Conservation (phyloP, 2,329 filamentous ascomycete species). For the Penicillium palitans region DNA sequence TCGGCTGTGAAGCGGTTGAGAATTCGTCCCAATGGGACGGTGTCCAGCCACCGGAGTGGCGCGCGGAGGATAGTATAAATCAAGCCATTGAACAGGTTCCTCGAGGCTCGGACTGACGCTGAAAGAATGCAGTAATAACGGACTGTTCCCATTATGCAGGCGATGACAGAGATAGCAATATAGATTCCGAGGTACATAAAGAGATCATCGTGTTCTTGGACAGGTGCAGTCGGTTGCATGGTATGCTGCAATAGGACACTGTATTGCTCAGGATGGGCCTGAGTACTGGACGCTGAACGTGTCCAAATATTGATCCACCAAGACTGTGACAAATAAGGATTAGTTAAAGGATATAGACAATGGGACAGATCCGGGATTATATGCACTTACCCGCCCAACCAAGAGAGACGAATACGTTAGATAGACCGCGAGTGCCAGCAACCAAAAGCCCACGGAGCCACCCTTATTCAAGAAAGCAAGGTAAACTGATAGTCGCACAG, state of each 20-base stretch:
- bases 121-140: slow-evolving; percentile 65
- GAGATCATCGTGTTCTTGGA: slow-evolving; percentile 36
- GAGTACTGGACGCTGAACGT: slow-evolving; percentile 29
- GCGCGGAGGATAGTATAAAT: slow-evolving; percentile 68
- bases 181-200: slow-evolving; percentile 69
- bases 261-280: slow-evolving; percentile 18
- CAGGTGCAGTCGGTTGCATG: slow-evolving; percentile 2
- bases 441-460: slow-evolving; percentile 65
- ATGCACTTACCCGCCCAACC: slow-evolving; percentile 49
- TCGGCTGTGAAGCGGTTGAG: slow-evolving; percentile 77
- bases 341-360: neutral
- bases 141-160: slow-evolving; percentile 60
- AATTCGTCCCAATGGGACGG: slow-evolving; percentile 72
- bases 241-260: slow-evolving; percentile 19
- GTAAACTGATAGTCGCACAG: slow-evolving; percentile 69
- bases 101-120: slow-evolving; percentile 68
- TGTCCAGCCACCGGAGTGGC: slow-evolving; percentile 77
- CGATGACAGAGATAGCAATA: slow-evolving; percentile 57
- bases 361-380: too few species aligned
- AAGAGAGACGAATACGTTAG: slow-evolving; percentile 56
- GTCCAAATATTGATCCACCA: slow-evolving; percentile 54
- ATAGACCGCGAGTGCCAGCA: slow-evolving; percentile 55
- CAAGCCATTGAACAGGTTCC: slow-evolving; percentile 66
- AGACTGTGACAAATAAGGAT: slow-evolving; percentile 25
- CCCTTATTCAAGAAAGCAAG: slow-evolving; percentile 65